Conservation (phyloP, 371 early-diverging fungal genomes). For the Rhizopus microsporus region DNA sequence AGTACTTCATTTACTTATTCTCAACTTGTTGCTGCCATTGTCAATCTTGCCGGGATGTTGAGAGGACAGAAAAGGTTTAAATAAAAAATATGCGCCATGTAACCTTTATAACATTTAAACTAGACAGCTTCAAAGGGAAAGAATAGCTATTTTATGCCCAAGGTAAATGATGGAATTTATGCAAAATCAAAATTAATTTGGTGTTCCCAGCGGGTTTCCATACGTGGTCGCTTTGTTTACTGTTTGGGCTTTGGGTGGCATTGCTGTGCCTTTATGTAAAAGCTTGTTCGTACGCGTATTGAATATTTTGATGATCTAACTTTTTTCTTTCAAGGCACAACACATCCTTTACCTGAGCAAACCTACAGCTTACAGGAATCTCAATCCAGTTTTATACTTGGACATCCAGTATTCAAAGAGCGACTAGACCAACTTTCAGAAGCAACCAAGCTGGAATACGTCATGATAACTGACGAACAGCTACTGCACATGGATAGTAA, state of each 20-base stretch:
- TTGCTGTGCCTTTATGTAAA: slow-evolving; percentile 76
- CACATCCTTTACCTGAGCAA: slow-evolving; percentile 70
- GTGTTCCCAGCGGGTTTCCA: slow-evolving; percentile 51
- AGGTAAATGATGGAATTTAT: slow-evolving; percentile 27
- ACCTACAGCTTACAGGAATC: slow-evolving; percentile 65
- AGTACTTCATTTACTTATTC: slow-evolving; percentile 27
- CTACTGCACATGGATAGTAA: not conserved
- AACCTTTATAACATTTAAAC: not conserved
- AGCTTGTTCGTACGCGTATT: not conserved
- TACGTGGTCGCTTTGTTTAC: slow-evolving; percentile 77
- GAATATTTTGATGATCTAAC: not conserved
- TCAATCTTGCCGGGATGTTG: not conserved
- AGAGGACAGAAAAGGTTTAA: not conserved
- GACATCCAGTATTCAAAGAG: slow-evolving; percentile 43
- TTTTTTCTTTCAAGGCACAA: slow-evolving; percentile 36
- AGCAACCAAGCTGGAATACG: slow-evolving; percentile 4
- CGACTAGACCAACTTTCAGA: slow-evolving; percentile 24
- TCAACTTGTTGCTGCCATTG: slow-evolving; percentile 35
- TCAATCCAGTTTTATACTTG: slow-evolving; percentile 46
- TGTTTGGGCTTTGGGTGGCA: slow-evolving; percentile 77
- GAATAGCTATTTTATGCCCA: slow-evolving; percentile 76
- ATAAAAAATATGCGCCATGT: not conserved
- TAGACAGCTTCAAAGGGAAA: slow-evolving; percentile 52
- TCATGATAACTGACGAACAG: not conserved
- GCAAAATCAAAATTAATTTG: slow-evolving; percentile 4